Percentiles rank a stretch among this genome's conserved stretches.
Conservation (phyloP, 768 basidiomycete species). For the Leccinum subtestaceum region DNA sequence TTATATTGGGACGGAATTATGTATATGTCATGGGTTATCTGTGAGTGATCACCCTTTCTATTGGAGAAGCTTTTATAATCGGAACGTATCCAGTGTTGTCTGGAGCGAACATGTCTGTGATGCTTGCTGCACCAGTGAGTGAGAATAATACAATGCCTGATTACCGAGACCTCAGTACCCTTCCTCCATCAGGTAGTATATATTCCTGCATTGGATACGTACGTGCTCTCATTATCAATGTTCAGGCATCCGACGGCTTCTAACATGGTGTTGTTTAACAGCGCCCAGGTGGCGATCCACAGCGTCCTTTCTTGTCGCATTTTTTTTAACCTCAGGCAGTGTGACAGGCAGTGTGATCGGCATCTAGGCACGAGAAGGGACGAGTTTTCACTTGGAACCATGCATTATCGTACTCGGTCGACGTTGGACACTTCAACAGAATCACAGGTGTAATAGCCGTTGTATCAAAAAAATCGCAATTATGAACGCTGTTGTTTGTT, state of each 20-base stretch:
- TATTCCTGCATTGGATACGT: conserved; percentile 22
- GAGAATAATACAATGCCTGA: no score
- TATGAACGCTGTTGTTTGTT: no score
- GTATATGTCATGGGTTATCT: conserved; percentile 25
- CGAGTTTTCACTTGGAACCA: conserved; percentile 1
- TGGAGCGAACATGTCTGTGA: conserved; percentile 13
- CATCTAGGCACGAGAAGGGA: not conserved
- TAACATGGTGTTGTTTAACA: conserved; percentile 7
- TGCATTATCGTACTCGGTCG: conserved; percentile 2
- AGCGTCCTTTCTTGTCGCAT: conserved; percentile 18
- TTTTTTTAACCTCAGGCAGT: conserved; percentile 13
- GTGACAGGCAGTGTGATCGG: conserved; percentile 16
- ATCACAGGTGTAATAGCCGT: no score
- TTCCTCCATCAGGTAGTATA: conserved; percentile 9
- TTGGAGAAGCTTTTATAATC: not conserved
- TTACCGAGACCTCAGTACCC: not conserved
- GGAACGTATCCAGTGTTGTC: conserved; percentile 14
- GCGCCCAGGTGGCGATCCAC: conserved; percentile 30
- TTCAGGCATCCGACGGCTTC: not conserved
- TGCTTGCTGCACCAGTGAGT: conserved; percentile 22
- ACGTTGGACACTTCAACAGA: not conserved
- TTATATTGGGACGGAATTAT: conserved; percentile 28
- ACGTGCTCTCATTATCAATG: conserved; percentile 3
- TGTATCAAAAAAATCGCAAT: no score
- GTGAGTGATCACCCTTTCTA: conserved; percentile 3